Evolutionary conservation across 495 filamentous ascomycete species (phyloP), one percentile per base, ranked within the genome.

Genomic region (Talaromyces nanjingensis): DNA sequence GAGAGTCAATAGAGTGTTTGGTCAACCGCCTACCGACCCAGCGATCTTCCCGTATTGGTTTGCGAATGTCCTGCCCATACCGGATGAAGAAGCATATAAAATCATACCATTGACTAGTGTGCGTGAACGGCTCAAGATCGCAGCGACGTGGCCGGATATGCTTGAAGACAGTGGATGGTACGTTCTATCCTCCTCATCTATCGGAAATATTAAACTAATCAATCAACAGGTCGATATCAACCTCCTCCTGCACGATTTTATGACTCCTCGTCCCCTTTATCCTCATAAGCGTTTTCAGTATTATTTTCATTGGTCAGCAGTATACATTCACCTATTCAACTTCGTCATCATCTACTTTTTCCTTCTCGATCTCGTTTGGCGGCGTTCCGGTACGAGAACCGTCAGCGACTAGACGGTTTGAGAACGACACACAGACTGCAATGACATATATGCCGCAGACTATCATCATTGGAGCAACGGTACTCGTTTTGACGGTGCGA

Each of bases 11-110:
- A 70, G 83, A 12, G 87, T 87, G n/a, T 94, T 93, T 69, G 92
- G 92, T 7, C 81, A 86, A 42, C 86, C 85, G 16, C 92, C 91
- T 0, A 77, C 81, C 6, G 91, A 96, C 71, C 85, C 91, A 2
- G 86, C 86, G 1, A 69, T 84, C 12, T 94, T 96, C 67, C 90
- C 92, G 0, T 97, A 91, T 80, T 97, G 93, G 93, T 89, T 97
- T 65, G 92, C 91, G 16, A 89, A 83, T 67, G 85, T 96, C 58
- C 70, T 96, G 9, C 91, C 91, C 16, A 84, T 93, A 34, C 80
- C 81, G 45, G 90, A 92, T 18, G 80, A 86, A 24, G 88, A 96
- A 65, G 93, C 93, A 69, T 96, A 96, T 67, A 79, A 78, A 8
- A 74, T 97, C 22, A 74, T 97, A 29, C 72, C 76, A 9, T 88